phyloP scores from a whole-genome alignment of 2,329 filamentous ascomycete genomes.

The Paraconiothyrium sp. region DNA sequence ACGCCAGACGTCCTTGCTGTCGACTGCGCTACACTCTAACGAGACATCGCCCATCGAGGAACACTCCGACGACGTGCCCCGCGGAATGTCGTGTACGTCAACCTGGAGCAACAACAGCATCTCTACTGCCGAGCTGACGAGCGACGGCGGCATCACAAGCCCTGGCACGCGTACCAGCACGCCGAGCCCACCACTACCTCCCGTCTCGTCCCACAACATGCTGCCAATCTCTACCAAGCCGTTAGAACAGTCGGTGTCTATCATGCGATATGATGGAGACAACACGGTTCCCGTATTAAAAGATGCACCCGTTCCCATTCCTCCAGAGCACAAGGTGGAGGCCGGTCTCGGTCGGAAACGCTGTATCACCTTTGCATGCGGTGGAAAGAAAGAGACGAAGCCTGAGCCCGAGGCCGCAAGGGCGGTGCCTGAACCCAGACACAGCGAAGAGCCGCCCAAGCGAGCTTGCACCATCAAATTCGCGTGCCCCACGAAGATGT shows the following conservation, averaged over 20 bases:
- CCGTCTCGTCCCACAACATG: slow-evolving; percentile 57
- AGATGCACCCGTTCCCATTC: slow-evolving; percentile 27
- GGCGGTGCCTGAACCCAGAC: slow-evolving; percentile 26
- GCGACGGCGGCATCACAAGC: slow-evolving; percentile 89
- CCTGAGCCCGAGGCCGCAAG: slow-evolving; percentile 37
- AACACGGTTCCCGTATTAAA: slow-evolving; percentile 39
- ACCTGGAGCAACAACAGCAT: slow-evolving; percentile 82
- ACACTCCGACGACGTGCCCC: slow-evolving; percentile 49
- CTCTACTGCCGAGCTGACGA: slow-evolving; percentile 92
- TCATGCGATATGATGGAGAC: slow-evolving; percentile 50
- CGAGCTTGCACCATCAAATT: slow-evolving; percentile 76
- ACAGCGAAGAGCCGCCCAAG: slow-evolving; percentile 52
- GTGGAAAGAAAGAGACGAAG: slow-evolving; percentile 58
- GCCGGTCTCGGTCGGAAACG: slow-evolving; percentile 78
- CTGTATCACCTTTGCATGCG: slow-evolving; percentile 92
- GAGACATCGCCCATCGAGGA: slow-evolving; percentile 52
- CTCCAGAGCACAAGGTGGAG: slow-evolving; percentile 67
- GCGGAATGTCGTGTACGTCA: slow-evolving; percentile 66
- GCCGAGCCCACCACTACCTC: slow-evolving; percentile 83
- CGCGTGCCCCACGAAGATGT: slow-evolving; percentile 68
- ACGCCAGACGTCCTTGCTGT: slow-evolving; percentile 83
- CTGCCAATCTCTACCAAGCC: slow-evolving; percentile 49
- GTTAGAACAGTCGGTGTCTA: slow-evolving; percentile 48
- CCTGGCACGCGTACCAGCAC: slow-evolving; percentile 83
- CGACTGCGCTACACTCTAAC: slow-evolving; percentile 74